Evolutionary conservation across 2,329 filamentous ascomycete genomes (phyloP), one percentile per base, ranked within the genome.

Genomic region (Chalaropsis thielavioides): DNA sequence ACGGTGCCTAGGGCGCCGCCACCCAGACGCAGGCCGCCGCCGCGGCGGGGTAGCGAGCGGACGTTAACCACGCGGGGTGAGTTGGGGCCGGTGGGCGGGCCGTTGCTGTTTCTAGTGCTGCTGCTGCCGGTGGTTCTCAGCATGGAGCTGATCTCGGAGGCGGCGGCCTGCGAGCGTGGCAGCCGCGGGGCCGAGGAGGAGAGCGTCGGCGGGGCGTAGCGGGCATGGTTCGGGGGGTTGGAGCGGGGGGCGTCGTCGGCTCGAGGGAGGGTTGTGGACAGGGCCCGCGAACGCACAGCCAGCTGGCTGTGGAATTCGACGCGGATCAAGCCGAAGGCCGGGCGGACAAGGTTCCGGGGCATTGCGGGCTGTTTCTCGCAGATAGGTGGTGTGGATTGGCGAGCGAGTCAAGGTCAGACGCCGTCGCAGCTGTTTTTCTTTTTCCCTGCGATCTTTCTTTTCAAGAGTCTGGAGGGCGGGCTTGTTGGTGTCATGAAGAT

Each of bases 31-130:
- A 64, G 43, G 15, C 70, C 70, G 22, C 71, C 70, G 2, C 70
- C 69, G 22, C 74, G 72, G 43, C 71, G 68, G 6, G 74, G 75
- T 13, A 78, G 70, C 65, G 70, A 76, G 65, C 71, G 73, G 64
- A 78, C 69, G 64, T 76, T 75, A 59, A 79, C 71, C 17, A 78
- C 70, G 66, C 73, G 75, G 13, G 64, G 61, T n/a, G 68, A 68
- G 17, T 66, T 31, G 35, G 68, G 60, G 5, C 62, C 66, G 1
- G 68, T 43, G 46, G 60, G 40, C 13, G 44, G 44, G 8, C n/a
- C 44, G 44, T 6, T 31, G 49, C 38, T 31, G 51, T 46, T 35
- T 13, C 40, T 15, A 41, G 41, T 6, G 41, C 13, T 13, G 41
- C 41, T 43, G 41, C 41, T n/a, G 41, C 41, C 15, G 41, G 7